Conservation (phyloP, 2,329 filamentous ascomycete species). For the Metarhizium album region DNA sequence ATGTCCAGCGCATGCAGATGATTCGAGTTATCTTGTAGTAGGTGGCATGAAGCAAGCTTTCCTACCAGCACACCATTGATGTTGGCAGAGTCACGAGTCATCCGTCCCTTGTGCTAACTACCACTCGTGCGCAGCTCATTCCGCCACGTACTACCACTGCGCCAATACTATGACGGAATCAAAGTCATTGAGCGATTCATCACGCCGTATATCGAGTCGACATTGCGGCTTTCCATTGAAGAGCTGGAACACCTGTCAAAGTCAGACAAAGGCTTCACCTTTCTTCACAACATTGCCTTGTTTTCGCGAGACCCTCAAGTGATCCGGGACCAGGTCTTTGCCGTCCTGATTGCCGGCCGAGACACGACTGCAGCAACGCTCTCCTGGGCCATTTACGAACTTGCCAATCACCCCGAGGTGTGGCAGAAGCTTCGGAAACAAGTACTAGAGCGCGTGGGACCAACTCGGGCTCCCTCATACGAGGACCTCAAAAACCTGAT, state of each 20-base stretch:
- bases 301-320: conserved; percentile 65
- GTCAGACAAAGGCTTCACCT: conserved; percentile 65
- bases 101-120: not conserved
- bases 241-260: conserved; percentile 62
- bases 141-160: conserved; percentile 50
- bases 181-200: conserved; percentile 66
- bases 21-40: conserved; percentile 12
- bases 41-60: not conserved
- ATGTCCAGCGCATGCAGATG: conserved; percentile 62
- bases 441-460: conserved; percentile 57
- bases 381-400: conserved; percentile 73
- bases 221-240: conserved; percentile 55
- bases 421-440: conserved; percentile 63
- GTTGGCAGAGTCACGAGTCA: not conserved
- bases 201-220: conserved; percentile 64
- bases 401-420: conserved; percentile 58
- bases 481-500: conserved; percentile 78
- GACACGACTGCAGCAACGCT: conserved; percentile 81
- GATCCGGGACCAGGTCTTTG: conserved; percentile 76
- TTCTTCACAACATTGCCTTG: conserved; percentile 72
- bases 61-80: not conserved
- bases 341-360: conserved; percentile 71
- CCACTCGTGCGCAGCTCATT: conserved; percentile 41
- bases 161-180: conserved; percentile 52
- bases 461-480: conserved; percentile 55